Conservation (phyloP, 2,329 filamentous ascomycete genomes). For the Sporothrix variecibatus region DNA sequence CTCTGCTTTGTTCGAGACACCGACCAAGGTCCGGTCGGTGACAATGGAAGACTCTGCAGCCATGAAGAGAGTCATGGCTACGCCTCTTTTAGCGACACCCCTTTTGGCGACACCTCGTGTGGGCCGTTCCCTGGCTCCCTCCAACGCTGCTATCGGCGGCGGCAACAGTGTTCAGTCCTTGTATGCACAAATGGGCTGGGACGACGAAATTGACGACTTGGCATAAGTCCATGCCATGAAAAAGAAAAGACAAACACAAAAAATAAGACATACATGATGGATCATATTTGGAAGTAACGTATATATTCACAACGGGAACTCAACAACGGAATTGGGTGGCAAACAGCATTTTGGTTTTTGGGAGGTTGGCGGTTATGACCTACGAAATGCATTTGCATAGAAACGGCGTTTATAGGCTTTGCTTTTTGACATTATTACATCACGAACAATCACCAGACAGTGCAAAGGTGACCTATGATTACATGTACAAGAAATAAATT, state of each 20-base stretch:
- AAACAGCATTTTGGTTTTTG: not conserved
- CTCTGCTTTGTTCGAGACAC: slow-evolving; percentile 35
- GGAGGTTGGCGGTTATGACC: not conserved
- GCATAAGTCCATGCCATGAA: slow-evolving; percentile 24
- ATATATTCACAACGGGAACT: not conserved
- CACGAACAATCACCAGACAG: not conserved
- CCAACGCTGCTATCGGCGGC: slow-evolving; percentile 32
- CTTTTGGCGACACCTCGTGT: not conserved
- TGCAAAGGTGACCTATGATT: not conserved
- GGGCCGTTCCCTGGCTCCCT: not conserved
- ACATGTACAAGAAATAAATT: not conserved
- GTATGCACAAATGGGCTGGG: slow-evolving; percentile 60
- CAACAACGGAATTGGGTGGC: not conserved
- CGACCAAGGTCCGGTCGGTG: slow-evolving; percentile 31
- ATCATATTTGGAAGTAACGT: not conserved
- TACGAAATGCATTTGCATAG: slow-evolving; percentile 18
- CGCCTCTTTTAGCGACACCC: not conserved
- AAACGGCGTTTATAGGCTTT: slow-evolving; percentile 18
- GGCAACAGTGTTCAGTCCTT: slow-evolving; percentile 45
- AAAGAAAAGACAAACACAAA: not conserved
- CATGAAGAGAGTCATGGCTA: not conserved
- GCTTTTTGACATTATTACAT: not conserved
- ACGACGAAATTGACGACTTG: slow-evolving; percentile 50
- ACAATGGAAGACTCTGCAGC: slow-evolving; percentile 4
- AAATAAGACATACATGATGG: not conserved